Conservation (phyloP, 495 filamentous ascomycete genomes). For the Cenococcum geophilum region DNA sequence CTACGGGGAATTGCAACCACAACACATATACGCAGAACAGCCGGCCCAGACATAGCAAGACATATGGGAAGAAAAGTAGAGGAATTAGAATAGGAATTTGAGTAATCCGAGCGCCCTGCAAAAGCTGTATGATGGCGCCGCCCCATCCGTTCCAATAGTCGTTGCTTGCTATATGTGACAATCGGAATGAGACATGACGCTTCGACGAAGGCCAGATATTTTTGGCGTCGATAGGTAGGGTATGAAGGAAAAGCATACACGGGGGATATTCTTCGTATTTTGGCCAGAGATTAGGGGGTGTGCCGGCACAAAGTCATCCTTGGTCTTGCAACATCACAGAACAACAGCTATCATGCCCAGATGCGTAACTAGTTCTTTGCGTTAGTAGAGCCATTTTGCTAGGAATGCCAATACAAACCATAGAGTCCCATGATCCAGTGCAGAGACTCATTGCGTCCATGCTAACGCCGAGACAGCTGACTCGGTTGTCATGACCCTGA, state of each 20-base stretch:
- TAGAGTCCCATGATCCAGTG: conserved; percentile 98
- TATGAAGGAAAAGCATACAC: conserved; percentile 17
- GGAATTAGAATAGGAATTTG: background rate
- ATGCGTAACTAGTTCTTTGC: conserved; percentile 36
- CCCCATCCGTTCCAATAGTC: background rate
- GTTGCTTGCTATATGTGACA: background rate
- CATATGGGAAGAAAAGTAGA: conserved; percentile 12
- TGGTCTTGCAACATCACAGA: conserved; percentile 21
- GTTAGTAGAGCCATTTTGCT: conserved; percentile 17
- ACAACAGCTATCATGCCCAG: conserved; percentile 30
- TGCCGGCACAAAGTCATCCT: conserved; percentile 11
- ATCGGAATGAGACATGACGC: background rate
- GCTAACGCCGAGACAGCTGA: conserved; percentile 96
- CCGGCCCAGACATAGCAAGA: conserved; percentile 8
- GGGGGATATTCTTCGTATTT: conserved; percentile 17
- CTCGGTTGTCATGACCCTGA: conserved; percentile 95
- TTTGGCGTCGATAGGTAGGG: background rate
- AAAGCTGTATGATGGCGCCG: background rate
- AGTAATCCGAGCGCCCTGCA: background rate
- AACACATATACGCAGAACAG: conserved; percentile 1
- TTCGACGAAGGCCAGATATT: background rate
- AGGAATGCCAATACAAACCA: conserved; percentile 58
- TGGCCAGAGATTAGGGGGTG: conserved; percentile 18
- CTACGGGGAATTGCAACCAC: background rate
- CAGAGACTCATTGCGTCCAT: conserved; percentile 99